Percentiles rank a stretch among this genome's conserved stretches.
Conservation (phyloP, 176 grass and related monocot genomes). For the sorghum (Sorghum bicolor) region Sorghum_bicolor_NCBIv3 NC_012876.2:57545001-57545500, state of each 20-base stretch:
- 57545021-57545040: background rate
- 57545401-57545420: too few species aligned
- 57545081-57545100: background rate
- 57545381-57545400: too few species aligned
- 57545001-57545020: conserved; percentile 15
- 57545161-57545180: background rate
- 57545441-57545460: too few species aligned
- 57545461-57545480: too few species aligned
- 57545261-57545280: background rate
- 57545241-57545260: background rate
- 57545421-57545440: too few species aligned
- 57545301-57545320: conserved; percentile 3
- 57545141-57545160: conserved; percentile 26
- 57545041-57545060: conserved; percentile 1
- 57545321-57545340: background rate
- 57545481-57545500: too few species aligned
- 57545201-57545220: background rate
- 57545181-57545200: conserved; percentile 1
- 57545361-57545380: background rate
- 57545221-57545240: background rate
- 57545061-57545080: conserved; percentile 3
- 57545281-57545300: background rate
- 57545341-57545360: background rate
- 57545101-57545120: background rate
- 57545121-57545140: background rate